Conservation (phyloP, 176 grass and related monocot species). For the Musa troglodytarum region DNA sequence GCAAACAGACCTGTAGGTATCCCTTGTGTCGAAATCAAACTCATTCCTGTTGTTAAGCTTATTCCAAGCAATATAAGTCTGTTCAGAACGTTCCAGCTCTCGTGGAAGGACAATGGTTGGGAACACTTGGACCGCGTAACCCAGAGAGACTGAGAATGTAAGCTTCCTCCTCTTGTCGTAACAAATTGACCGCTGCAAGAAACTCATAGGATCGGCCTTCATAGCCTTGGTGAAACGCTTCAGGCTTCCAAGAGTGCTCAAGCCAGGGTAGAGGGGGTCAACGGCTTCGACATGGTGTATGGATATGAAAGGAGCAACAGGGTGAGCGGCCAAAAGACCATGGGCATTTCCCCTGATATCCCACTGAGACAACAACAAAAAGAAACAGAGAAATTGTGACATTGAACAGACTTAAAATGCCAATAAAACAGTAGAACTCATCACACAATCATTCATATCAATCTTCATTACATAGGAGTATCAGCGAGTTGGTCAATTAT, state of each 20-base stretch:
- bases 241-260: constrained; percentile 74
- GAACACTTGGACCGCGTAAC: constrained; percentile 92
- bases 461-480: too few species aligned
- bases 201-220: constrained; percentile 72
- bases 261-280: constrained; percentile 72
- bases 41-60: constrained; percentile 54
- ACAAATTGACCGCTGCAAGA: constrained; percentile 81
- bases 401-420: background rate
- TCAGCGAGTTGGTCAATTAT: too few species aligned
- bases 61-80: constrained; percentile 75
- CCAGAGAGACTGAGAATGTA: constrained; percentile 66
- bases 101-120: constrained; percentile 65
- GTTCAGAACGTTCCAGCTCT: constrained; percentile 67
- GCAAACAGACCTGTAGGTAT: constrained; percentile 73
- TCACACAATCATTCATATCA: too few species aligned
- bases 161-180: constrained; percentile 54
- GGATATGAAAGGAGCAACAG: constrained; percentile 75
- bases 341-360: constrained; percentile 83
- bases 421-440: too few species aligned
- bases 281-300: constrained; percentile 90
- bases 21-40: constrained; percentile 94
- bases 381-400: constrained; percentile 2
- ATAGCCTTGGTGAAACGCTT: constrained; percentile 83
- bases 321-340: constrained; percentile 89
- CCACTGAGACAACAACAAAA: constrained; percentile 50